Evolutionary conservation across 495 filamentous ascomycete genomes (phyloP), one percentile per base, ranked within the genome.

Genomic region (Cairneyella variabilis): DNA sequence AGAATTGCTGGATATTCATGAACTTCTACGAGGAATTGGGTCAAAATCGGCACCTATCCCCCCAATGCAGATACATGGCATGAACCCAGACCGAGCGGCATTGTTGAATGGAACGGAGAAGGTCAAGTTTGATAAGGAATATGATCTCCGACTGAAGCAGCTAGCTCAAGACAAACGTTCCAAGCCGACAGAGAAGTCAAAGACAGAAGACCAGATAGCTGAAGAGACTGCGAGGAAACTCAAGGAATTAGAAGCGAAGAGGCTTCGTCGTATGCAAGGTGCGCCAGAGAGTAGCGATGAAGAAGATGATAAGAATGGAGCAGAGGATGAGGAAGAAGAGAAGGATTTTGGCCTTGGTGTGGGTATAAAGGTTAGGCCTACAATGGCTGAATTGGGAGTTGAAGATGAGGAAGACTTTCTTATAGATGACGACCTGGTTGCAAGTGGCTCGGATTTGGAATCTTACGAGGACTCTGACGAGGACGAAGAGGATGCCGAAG

Each of bases 351-450:
- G 77, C 1, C 64, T 84, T 11, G 80, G 81, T 11, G 60, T 66
- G 21, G 80, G 79, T 23, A 76, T 82, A 67, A 63, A 72, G 66
- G 51, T 73, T 65, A 21, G 72, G 64, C 5, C 74, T 65, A 42
- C 49, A 4, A 50, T 37, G 22, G 22, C 69, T 12, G 75, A 81
- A 55, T 62, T 82, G 21, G 70, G 76, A 23, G 83, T 91, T 26
- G 90, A 95, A 56, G 91, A 96, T 58, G 91, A 97, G 64, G 91
- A 96, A 63, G 88, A 96, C 53, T 97, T 97, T 58, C 50, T 89
- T 8, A 84, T 96, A 49, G 92, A 96, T 53, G 88, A 93, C 51
- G 84, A 96, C 46, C 77, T 96, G 1, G 77, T 96, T 42, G 82
- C 82, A 1, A 84, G 76, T 51, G 84, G 75, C 27, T 85, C 83